These are phyloP conservation scores for Mallotus nudiflorus DNA, from an alignment of 345 rosid genomes.

Conservation along the genomic window DNA sequence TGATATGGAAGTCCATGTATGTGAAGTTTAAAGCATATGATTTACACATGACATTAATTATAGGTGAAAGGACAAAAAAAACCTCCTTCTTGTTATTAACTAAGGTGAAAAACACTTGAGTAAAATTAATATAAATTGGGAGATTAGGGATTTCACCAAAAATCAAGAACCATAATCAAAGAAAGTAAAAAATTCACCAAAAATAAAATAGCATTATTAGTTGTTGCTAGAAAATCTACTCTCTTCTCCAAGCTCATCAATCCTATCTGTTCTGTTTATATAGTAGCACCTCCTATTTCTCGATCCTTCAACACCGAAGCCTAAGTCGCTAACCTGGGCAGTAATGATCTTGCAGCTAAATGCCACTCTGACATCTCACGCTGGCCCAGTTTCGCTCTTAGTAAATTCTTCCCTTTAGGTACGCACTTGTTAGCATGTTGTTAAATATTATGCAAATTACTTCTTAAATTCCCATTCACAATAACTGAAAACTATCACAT, in stretches of 20 bases:
- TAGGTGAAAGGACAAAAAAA: too few species aligned
- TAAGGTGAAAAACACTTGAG: too few species aligned
- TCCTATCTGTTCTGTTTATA: conserved; percentile 24
- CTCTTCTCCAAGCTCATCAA: conserved; percentile 24
- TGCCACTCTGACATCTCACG: conserved; percentile 23
- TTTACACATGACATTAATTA: too few species aligned
- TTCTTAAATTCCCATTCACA: neutral
- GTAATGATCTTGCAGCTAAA: conserved; percentile 21
- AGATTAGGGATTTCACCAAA: too few species aligned
- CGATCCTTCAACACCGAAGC: conserved; percentile 47
- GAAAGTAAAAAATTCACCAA: neutral
- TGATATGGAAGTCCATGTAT: too few species aligned
- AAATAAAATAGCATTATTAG: conserved; percentile 38
- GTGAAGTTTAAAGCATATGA: too few species aligned
- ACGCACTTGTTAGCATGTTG: neutral
- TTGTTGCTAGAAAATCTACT: conserved; percentile 31
- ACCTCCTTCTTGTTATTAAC: too few species aligned
- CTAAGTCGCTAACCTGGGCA: conserved; percentile 24
- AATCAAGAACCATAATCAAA: neutral
- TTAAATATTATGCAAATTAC: neutral
- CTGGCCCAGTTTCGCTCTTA: conserved; percentile 12
- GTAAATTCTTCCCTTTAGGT: conserved; percentile 35
- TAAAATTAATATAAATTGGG: too few species aligned
- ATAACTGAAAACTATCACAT: neutral
- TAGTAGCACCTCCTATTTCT: conserved; percentile 17